Conservation (phyloP, 768 basidiomycete genomes). For the Sarcodon sp. region DNA sequence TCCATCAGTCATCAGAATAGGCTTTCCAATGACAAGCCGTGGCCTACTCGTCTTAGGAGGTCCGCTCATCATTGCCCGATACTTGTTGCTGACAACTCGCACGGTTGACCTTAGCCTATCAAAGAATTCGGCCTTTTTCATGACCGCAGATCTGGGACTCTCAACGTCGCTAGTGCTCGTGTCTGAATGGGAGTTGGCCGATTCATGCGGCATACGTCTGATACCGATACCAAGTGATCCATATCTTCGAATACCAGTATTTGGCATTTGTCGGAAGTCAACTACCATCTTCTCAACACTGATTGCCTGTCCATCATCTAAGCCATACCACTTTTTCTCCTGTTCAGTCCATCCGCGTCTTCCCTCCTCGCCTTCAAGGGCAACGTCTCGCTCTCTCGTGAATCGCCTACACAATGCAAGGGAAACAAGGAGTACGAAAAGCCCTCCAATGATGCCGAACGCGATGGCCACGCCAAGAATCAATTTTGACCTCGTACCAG, state of each 20-base stretch:
- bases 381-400: constrained; percentile 46
- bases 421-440: constrained; percentile 39
- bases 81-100: constrained; percentile 56
- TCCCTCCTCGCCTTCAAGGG: constrained; percentile 46
- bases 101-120: constrained; percentile 50
- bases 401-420: constrained; percentile 44
- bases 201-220: not conserved
- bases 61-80: constrained; percentile 18
- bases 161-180: not conserved
- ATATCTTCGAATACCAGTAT: not conserved
- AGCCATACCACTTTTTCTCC: constrained; percentile 60
- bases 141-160: constrained; percentile 19
- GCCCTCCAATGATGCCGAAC: constrained; percentile 48
- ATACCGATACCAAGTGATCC: not conserved
- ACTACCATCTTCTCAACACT: not conserved
- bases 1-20: constrained; percentile 4
- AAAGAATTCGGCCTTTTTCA: constrained; percentile 63
- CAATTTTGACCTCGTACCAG: constrained; percentile 28
- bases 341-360: constrained; percentile 43
- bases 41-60: constrained; percentile 37
- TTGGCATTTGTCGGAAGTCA: not conserved
- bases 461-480: constrained; percentile 47
- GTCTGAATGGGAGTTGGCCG: not conserved
- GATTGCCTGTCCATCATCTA: constrained; percentile 9
- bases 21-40: constrained; percentile 21